These are phyloP conservation scores for Thelonectria discophora DNA, from an alignment of 2,329 filamentous ascomycete species.

Conservation along the genomic window DNA sequence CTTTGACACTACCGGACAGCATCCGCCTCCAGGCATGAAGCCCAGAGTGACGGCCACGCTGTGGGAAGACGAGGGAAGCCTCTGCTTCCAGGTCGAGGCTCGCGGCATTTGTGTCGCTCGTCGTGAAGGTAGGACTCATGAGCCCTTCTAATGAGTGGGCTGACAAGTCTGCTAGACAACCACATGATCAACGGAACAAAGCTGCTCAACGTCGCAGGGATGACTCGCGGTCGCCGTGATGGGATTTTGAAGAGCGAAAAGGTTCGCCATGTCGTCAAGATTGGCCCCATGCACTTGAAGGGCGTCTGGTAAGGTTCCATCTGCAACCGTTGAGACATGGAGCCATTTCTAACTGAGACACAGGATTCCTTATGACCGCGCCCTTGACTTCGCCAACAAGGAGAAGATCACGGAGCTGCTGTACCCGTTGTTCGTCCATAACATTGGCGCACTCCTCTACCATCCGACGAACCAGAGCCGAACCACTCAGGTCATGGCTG, in stretches of 20 bases:
- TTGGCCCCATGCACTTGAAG: constrained; percentile 98
- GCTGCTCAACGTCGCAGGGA: constrained; percentile 93
- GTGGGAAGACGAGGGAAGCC: constrained; percentile 97
- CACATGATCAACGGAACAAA: constrained; percentile 99
- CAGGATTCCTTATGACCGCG: constrained; percentile 97
- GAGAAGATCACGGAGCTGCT: constrained; percentile 97
- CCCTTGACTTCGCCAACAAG: constrained; percentile 98
- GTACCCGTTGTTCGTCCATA: constrained; percentile 96
- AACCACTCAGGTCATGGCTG: constrained; percentile 87
- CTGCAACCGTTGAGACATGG: constrained; percentile 32
- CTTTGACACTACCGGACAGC: constrained; percentile 88
- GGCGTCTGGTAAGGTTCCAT: constrained; percentile 83
- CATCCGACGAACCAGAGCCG: constrained; percentile 89
- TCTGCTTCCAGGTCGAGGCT: constrained; percentile 98
- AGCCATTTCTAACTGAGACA: constrained; percentile 38
- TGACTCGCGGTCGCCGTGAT: constrained; percentile 94
- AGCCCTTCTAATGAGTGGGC: background rate
- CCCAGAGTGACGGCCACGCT: constrained; percentile 94
- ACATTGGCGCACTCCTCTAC: constrained; percentile 92
- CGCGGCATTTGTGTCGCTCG: constrained; percentile 95
- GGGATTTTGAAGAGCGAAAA: constrained; percentile 99
- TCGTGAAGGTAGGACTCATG: constrained; percentile 75
- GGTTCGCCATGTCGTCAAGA: constrained; percentile 95
- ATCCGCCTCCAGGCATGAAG: constrained; percentile 94
- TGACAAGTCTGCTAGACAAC: constrained; percentile 70